phyloP scores from a whole-genome alignment of 2,329 filamentous ascomycete species.

The Calonectria hongkongensis region DNA sequence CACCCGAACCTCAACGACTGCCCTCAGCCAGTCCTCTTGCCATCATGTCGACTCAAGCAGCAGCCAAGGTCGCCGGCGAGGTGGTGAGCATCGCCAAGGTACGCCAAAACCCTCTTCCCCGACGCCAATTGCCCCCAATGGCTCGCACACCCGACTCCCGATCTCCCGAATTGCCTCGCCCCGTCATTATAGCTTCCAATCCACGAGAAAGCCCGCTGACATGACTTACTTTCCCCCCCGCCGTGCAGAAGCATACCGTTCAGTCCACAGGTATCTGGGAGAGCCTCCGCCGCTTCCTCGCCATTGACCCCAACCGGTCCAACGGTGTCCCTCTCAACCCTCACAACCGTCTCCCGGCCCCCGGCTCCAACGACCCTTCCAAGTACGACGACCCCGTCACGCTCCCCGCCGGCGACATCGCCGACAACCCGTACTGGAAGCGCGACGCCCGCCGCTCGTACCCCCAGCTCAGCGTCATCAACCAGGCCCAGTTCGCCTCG shows the following conservation, averaged over 20 bases:
- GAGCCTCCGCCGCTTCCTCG: slow-evolving; percentile 83
- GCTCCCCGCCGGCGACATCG: slow-evolving; percentile 73
- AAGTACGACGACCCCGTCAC: slow-evolving; percentile 67
- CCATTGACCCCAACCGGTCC: slow-evolving; percentile 91
- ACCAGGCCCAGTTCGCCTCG: slow-evolving; percentile 89
- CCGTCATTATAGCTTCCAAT: slow-evolving; percentile 10
- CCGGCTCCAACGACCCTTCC: slow-evolving; percentile 63
- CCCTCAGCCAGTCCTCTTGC: slow-evolving; percentile 51
- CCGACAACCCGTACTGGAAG: slow-evolving; percentile 81
- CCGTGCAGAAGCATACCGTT: slow-evolving; percentile 91
- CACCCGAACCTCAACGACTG: slow-evolving; percentile 53
- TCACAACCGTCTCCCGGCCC: slow-evolving; percentile 89
- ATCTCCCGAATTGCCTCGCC: slow-evolving; percentile 45
- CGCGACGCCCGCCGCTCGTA: slow-evolving; percentile 90
- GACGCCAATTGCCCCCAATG: slow-evolving; percentile 49
- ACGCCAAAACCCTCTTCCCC: slow-evolving; percentile 50
- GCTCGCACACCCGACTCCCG: slow-evolving; percentile 33
- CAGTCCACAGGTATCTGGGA: slow-evolving; percentile 94
- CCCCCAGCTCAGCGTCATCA: slow-evolving; percentile 85
- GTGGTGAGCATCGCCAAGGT: slow-evolving; percentile 77
- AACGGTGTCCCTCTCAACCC: slow-evolving; percentile 95
- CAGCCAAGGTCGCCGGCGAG: slow-evolving; percentile 72
- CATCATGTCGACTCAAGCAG: slow-evolving; percentile 78
- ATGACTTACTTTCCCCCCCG: slow-evolving; percentile 42
- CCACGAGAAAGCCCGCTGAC: slow-evolving; percentile 37